These are phyloP conservation scores for Argentina anserina DNA, from an alignment of 306 rosid genomes.

Conservation along the genomic window DNA sequence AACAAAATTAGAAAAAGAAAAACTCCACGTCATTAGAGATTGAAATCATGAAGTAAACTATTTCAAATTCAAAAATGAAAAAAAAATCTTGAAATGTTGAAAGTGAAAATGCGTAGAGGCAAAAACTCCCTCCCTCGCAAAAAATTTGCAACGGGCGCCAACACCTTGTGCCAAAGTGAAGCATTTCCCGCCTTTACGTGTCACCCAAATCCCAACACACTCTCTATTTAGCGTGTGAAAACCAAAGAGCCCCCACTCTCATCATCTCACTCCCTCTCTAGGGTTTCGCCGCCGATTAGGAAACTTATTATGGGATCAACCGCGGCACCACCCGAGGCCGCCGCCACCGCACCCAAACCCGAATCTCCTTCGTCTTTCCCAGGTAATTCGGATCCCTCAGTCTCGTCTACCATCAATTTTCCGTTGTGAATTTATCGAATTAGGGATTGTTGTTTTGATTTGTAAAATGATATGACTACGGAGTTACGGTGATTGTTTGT, in stretches of 20 bases:
- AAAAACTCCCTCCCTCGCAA: no score
- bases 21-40: neutral
- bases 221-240: neutral
- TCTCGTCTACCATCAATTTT: neutral
- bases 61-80: neutral
- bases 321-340: neutral
- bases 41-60: neutral
- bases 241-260: neutral
- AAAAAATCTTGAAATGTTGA: neutral
- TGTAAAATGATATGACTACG: neutral
- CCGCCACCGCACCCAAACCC: neutral
- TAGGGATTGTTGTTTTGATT: neutral
- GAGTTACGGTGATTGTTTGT: neutral
- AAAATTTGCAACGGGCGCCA: neutral
- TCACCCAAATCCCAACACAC: neutral
- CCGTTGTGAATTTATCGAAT: neutral
- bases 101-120: neutral
- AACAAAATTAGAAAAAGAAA: neutral
- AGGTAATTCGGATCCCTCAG: neutral
- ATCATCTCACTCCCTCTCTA: neutral
- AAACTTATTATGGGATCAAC: neutral
- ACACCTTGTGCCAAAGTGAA: neutral
- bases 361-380: neutral
- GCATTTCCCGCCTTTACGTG: conserved; percentile 2
- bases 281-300: neutral